Evolutionary conservation across 352 stramenopile species (phyloP), one percentile per base, ranked within the genome.

Genomic region (Globisporangium parvum): DNA sequence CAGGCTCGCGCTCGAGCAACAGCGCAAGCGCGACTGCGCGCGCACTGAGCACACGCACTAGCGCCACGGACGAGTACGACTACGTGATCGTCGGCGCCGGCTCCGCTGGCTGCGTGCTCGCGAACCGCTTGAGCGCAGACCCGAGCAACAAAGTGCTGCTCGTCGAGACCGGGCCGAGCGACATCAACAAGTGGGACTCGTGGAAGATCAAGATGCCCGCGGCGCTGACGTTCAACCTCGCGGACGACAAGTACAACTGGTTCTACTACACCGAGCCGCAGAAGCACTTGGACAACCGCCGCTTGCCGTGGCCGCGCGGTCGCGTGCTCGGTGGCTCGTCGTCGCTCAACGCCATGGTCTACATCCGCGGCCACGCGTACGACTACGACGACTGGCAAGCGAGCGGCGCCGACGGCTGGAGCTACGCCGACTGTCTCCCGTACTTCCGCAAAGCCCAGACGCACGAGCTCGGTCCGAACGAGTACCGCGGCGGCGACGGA

Each of bases 1-100:
- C 47, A 15, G 47, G 15, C 44, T 31, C 49, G 20, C 52, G 41
- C 35, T 26, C 28, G 47, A 42, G n/a, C 35, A 23, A 21, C 45
- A 59, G 28, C 17, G 28, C 28, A n/a, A 37, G 39, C 50, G 23
- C 59, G 4, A 37, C 31, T 14, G 31, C 37, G 8, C 70, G 68
- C 37, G 49, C 59, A 1, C 45, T 78, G 17, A 75, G 62, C 52
- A 60, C 59, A 1, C 46, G 51, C 1, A 8, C n/a, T 5, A 15
- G 59, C 39, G 23, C 53, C 3, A 65, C 33, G 1, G 46, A 59
- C 33, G 75, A 87, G 56, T 92, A 83, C 69, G 91, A 98, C 73
- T 98, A 96, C 68, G 88, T 98, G 44, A 88, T 98, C 53, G 87
- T 98, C 20, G 93, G 93, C 55, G 90, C 70, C 20, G 93, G 93